A percentile compares a stretch with the other conserved stretches of the same genome.
These are phyloP conservation scores for Rhynchospora breviuscula DNA, from an alignment of 176 grass and related monocot genomes.

Conservation along the genomic window DNA sequence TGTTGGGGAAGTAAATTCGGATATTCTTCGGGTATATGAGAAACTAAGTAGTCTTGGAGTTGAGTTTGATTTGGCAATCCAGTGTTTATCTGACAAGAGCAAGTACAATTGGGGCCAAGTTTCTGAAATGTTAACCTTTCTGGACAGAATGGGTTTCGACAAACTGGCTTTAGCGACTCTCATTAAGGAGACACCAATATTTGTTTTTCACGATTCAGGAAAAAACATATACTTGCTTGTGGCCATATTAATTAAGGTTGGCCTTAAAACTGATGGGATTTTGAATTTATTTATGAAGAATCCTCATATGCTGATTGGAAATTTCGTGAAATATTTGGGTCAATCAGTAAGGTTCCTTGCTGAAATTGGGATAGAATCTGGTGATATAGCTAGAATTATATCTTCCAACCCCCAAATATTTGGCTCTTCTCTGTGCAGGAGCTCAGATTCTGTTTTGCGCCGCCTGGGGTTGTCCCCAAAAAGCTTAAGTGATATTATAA, in stretches of 20 bases:
- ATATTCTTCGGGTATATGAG: conserved; percentile 38
- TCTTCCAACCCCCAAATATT: conserved; percentile 35
- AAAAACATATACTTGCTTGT: conserved; percentile 48
- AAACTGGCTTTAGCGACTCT: conserved; percentile 32
- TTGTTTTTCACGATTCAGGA: conserved; percentile 55
- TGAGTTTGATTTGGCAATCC: conserved; percentile 35
- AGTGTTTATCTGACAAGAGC: conserved; percentile 43
- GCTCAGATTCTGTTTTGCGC: conserved; percentile 24
- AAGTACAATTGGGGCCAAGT: conserved; percentile 41
- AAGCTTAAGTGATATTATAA: conserved; percentile 46
- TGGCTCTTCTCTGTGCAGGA: conserved; percentile 41
- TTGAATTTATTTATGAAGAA: conserved; percentile 36
- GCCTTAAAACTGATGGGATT: conserved; percentile 38
- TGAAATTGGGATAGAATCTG: conserved; percentile 31
- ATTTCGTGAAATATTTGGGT: conserved; percentile 38
- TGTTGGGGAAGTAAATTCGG: conserved; percentile 29
- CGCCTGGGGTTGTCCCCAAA: conserved; percentile 21
- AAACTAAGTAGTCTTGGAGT: conserved; percentile 43
- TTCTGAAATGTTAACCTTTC: conserved; percentile 46
- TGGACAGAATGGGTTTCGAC: conserved; percentile 33
- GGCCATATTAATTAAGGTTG: conserved; percentile 40
- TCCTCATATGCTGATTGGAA: conserved; percentile 28
- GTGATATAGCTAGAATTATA: conserved; percentile 25
- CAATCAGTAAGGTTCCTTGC: conserved; percentile 28
- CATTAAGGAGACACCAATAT: conserved; percentile 41